Evolutionary conservation across 805 yeast species (phyloP), one percentile per base, ranked within the genome.

Genomic region (Wickerhamiella azyma): DNA sequence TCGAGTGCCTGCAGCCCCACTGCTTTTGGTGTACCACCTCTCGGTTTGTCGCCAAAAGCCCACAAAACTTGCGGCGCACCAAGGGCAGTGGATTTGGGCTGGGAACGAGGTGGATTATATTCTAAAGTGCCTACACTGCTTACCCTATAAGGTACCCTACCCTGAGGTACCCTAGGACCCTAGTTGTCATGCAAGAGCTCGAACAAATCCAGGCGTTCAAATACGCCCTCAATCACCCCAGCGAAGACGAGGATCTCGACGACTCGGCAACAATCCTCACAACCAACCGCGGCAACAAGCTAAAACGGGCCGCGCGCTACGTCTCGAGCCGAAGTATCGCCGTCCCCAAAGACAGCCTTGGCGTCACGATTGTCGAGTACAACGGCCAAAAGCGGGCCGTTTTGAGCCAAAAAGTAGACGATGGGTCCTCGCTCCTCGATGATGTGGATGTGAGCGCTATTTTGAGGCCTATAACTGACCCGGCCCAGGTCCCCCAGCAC

Each of bases 401-500:
- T 11, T 43, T 61, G 6, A 53, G 51, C 48, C 52, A 51, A 21
- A 48, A 48, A 43, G 39, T 24, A 21, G 19, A n/a, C 21, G 45
- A 41, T 3, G 37, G 33, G 17, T 16, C 43, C 7, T 21, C 24
- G 24, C 24, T 9, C 6, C 38, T 41, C 3, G 30, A 41, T 4
- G 66, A 71, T 2, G 68, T 79, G 1, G 71, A 77, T 53, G 59
- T 80, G 2, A 74, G 71, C 26, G 64, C 77, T 38, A 67, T 86
- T 16, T 65, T 92, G 49, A 75, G 80, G 5, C 96, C 97, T 0
- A 75, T 92, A 11, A 69, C 76, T 8, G 82, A 83, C 48, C 92
- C 96, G 0, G 70, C 83, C 2, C 96, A 92, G 54, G 64, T 89
- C 2, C 74, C 81, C 1, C 69, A 70, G 2, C 88, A 85, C 56